Conservation (phyloP, 2,329 filamentous ascomycete genomes). For the Colletotrichum somersetense region DNA sequence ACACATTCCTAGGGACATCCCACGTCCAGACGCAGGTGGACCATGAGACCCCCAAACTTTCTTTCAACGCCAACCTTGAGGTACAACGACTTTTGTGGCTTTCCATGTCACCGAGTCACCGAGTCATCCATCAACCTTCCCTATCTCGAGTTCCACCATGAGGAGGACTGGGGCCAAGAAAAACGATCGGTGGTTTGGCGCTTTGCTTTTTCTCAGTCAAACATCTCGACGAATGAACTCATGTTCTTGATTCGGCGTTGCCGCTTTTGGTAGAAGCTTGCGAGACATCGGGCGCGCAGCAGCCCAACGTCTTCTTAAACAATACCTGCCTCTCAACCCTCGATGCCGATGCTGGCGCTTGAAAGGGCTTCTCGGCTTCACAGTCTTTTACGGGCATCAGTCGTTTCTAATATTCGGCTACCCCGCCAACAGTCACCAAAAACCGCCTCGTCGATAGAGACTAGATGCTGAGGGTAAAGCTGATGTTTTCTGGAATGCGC, state of each 20-base stretch:
- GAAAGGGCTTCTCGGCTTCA: not conserved
- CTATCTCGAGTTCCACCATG: not conserved
- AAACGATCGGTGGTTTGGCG: conserved; percentile 10
- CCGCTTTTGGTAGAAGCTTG: not conserved
- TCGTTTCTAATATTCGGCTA: not conserved
- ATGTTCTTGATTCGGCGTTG: conserved; percentile 19
- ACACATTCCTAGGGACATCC: conserved; percentile 30
- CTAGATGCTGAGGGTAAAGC: not conserved
- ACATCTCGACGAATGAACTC: conserved; percentile 2
- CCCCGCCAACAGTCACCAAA: not conserved
- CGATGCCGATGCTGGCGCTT: not conserved
- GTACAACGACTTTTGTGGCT: not conserved
- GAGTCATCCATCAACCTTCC: conserved; percentile 2
- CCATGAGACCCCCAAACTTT: conserved; percentile 41
- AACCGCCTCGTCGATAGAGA: too few relatives aligned
- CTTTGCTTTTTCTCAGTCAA: conserved; percentile 19
- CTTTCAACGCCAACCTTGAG: conserved; percentile 34
- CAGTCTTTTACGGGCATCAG: not conserved
- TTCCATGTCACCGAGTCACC: not conserved
- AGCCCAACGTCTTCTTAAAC: not conserved
- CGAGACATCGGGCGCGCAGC: not conserved
- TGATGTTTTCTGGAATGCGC: not conserved
- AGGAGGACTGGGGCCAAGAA: conserved; percentile 2
- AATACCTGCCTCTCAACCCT: not conserved
- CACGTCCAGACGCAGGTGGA: conserved; percentile 39